Percentiles rank a stretch among this genome's conserved stretches.
Conservation (phyloP, 192 early-diverging fungal species). For the Kappamyces sp. region DNA sequence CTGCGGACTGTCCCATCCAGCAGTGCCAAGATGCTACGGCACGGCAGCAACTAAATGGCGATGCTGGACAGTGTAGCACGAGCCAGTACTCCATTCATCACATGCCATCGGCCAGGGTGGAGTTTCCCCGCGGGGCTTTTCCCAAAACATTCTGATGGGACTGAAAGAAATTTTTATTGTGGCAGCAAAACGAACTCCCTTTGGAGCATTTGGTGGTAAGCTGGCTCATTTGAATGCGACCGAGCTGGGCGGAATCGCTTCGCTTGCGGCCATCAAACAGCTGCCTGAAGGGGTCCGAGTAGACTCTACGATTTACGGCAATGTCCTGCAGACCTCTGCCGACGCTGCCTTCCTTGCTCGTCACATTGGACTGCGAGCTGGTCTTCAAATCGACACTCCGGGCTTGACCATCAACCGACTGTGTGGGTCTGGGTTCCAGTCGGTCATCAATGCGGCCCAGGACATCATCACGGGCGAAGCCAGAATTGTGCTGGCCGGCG, state of each 20-base stretch:
- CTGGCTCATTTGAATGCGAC: slow-evolving; percentile 75
- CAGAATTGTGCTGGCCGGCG: slow-evolving; percentile 81
- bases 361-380: slow-evolving; percentile 86
- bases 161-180: slow-evolving; percentile 13
- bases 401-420: slow-evolving; percentile 93
- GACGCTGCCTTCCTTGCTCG: slow-evolving; percentile 88
- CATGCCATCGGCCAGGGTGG: not conserved
- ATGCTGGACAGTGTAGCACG: no score
- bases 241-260: slow-evolving; percentile 78
- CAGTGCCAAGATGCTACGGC: no score
- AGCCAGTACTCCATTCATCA: no score
- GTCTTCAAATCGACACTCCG: slow-evolving; percentile 75
- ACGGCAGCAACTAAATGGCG: no score
- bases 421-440: slow-evolving; percentile 94
- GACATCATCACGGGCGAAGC: slow-evolving; percentile 82
- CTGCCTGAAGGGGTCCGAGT: slow-evolving; percentile 66
- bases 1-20: no score
- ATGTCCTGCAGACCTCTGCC: slow-evolving; percentile 78
- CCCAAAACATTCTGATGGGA: not conserved
- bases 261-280: slow-evolving; percentile 74
- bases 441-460: slow-evolving; percentile 89
- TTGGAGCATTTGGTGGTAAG: slow-evolving; percentile 93
- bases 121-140: not conserved
- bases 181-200: slow-evolving; percentile 46
- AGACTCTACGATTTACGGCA: slow-evolving; percentile 93